Conservation (phyloP, 306 rosid genomes). For the Elaeagnus macrophylla region DNA sequence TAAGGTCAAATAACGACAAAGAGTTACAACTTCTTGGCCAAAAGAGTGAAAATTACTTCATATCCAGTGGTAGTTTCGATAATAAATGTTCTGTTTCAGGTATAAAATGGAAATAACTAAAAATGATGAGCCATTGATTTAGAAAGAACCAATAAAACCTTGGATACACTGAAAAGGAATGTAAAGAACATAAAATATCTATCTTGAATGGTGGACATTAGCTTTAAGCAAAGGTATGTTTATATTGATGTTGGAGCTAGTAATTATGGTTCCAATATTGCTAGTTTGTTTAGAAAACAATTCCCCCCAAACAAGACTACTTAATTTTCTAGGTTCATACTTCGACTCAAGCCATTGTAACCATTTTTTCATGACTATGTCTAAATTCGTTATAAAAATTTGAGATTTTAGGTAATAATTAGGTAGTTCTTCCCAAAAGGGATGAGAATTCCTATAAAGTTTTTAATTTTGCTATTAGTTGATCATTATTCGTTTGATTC, state of each 20-base stretch:
- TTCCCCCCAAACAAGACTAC: too few species aligned
- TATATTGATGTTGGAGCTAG: slow-evolving; percentile 55
- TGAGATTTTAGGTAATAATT: too few species aligned
- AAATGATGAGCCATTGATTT: slow-evolving; percentile 33
- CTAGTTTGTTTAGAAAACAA: slow-evolving; percentile 49
- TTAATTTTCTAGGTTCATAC: too few species aligned
- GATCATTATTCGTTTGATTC: too few species aligned
- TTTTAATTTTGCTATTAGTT: too few species aligned
- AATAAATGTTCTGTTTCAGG: slow-evolving; percentile 23
- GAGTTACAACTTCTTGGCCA: neutral
- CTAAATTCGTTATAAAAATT: too few species aligned
- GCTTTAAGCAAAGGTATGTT: slow-evolving; percentile 42
- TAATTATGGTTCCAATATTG: slow-evolving; percentile 41
- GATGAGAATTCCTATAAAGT: too few species aligned
- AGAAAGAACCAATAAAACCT: slow-evolving; percentile 40
- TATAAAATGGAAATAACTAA: slow-evolving; percentile 30
- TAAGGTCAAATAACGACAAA: slow-evolving; percentile 27
- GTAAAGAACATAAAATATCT: slow-evolving; percentile 38
- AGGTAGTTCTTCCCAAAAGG: too few species aligned
- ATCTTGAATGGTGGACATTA: slow-evolving; percentile 43
- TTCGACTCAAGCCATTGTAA: too few species aligned
- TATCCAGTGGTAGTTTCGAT: slow-evolving; percentile 2
- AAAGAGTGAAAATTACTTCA: neutral
- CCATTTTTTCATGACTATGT: too few species aligned
- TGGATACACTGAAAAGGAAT: slow-evolving; percentile 37